phyloP scores from a whole-genome alignment of 225 moss, liverwort and hornwort species.

The Marchantia paleacea region DNA sequence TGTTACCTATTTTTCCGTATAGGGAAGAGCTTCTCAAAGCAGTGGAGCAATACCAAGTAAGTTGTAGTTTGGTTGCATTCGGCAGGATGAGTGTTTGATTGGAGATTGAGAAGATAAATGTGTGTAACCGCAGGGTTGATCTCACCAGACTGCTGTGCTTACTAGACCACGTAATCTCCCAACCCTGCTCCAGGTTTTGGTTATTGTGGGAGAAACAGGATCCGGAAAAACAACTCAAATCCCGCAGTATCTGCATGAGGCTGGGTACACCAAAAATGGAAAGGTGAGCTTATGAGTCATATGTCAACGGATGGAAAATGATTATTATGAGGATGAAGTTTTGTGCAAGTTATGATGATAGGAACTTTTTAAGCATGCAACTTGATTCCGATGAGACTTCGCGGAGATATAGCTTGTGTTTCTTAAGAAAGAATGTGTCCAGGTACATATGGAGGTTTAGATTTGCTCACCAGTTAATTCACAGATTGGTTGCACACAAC shows the following conservation, averaged over 20 bases:
- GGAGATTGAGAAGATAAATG: background rate
- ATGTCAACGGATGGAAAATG: no score
- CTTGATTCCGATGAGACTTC: background rate
- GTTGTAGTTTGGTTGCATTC: background rate
- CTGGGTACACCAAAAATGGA: slow-evolving; percentile 84
- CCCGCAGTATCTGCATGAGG: slow-evolving; percentile 96
- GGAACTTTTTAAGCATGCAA: background rate
- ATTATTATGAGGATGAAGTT: no score
- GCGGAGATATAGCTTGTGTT: background rate
- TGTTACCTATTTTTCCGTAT: slow-evolving; percentile 43
- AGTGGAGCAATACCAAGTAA: slow-evolving; percentile 38
- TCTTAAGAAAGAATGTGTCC: background rate
- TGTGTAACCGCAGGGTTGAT: background rate
- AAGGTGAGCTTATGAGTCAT: slow-evolving; percentile 26
- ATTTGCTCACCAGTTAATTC: background rate
- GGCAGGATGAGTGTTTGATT: background rate
- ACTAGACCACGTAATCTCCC: background rate
- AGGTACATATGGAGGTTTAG: background rate
- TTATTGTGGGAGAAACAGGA: slow-evolving; percentile 97
- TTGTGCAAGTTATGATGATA: no score
- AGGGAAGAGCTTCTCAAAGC: slow-evolving; percentile 42
- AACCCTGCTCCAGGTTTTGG: slow-evolving; percentile 51
- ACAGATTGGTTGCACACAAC: slow-evolving; percentile 93
- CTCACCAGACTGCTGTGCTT: no score
- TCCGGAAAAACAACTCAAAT: slow-evolving; percentile 99